A percentile compares a stretch with the other conserved stretches of the same genome.
Conservation (phyloP, 345 rosid species). For the Dipteronia sinensis region DNA sequence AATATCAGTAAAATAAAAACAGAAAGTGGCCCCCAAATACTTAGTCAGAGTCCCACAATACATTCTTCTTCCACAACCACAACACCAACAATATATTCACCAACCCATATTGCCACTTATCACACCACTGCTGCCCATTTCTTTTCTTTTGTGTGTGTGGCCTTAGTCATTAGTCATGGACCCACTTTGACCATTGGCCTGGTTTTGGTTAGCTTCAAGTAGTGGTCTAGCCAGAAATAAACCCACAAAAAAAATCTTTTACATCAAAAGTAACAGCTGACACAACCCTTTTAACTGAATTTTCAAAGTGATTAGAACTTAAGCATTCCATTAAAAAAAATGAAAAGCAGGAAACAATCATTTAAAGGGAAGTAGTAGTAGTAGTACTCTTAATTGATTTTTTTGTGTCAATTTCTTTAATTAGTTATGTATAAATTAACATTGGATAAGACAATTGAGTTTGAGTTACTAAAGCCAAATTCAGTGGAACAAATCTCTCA, state of each 20-base stretch:
- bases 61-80: constrained; percentile 8
- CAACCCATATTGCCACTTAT: not conserved
- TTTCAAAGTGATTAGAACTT: constrained; percentile 23
- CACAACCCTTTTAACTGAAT: constrained; percentile 6
- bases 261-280: constrained; percentile 6
- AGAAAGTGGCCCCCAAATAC: constrained; percentile 13
- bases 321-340: constrained; percentile 17
- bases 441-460: constrained; percentile 21
- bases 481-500: constrained; percentile 39
- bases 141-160: constrained; percentile 15
- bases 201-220: constrained; percentile 1
- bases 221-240: constrained; percentile 1
- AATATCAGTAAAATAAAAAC: constrained; percentile 6
- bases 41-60: constrained; percentile 17
- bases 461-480: constrained; percentile 37
- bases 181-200: constrained; percentile 46
- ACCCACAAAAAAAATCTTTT: not conserved
- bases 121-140: not conserved
- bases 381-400: constrained; percentile 19
- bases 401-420: constrained; percentile 1
- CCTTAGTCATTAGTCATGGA: constrained; percentile 33
- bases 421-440: not conserved
- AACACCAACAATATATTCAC: not conserved
- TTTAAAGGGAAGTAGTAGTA: not conserved
- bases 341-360: constrained; percentile 18